These are phyloP conservation scores for Hypomyces rosellus DNA, from an alignment of 2,329 filamentous ascomycete species.

Conservation along the genomic window DNA sequence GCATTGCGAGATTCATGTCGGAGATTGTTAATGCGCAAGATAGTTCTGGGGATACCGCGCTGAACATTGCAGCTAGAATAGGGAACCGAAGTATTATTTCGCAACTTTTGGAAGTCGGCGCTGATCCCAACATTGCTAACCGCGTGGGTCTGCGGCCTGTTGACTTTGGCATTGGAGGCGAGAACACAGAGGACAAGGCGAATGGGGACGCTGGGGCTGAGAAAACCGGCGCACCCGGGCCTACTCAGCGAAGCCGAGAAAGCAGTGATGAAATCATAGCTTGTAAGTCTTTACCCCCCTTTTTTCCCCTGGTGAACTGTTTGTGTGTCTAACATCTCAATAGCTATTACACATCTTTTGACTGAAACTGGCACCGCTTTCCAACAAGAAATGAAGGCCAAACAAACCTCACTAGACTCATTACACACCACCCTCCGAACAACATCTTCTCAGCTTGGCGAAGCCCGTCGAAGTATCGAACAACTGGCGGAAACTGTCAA, in stretches of 20 bases:
- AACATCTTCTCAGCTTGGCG: conserved; percentile 70
- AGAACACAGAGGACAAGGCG: conserved; percentile 40
- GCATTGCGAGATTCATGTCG: conserved; percentile 86
- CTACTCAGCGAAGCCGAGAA: conserved; percentile 56
- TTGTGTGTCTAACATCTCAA: conserved; percentile 9
- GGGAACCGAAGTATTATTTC: conserved; percentile 92
- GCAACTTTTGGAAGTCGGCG: conserved; percentile 91
- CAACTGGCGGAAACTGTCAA: conserved; percentile 59
- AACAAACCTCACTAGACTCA: conserved; percentile 76
- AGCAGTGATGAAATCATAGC: conserved; percentile 74
- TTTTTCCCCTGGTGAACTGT: neutral
- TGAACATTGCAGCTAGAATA: conserved; percentile 89
- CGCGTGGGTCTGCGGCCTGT: conserved; percentile 79
- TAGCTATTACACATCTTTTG: conserved; percentile 77
- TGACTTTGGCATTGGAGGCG: conserved; percentile 88
- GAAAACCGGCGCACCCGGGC: conserved; percentile 38
- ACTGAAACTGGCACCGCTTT: conserved; percentile 74
- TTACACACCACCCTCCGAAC: conserved; percentile 76
- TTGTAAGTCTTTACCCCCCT: conserved; percentile 48
- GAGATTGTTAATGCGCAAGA: conserved; percentile 96
- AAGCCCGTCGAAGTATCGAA: conserved; percentile 69
- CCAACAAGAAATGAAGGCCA: conserved; percentile 71
- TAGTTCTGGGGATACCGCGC: conserved; percentile 86
- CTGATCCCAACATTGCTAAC: conserved; percentile 87
- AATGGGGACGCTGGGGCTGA: conserved; percentile 39